Evolutionary conservation across 306 rosid species (phyloP).

Genomic region (Castanopsis chinensis): DNA sequence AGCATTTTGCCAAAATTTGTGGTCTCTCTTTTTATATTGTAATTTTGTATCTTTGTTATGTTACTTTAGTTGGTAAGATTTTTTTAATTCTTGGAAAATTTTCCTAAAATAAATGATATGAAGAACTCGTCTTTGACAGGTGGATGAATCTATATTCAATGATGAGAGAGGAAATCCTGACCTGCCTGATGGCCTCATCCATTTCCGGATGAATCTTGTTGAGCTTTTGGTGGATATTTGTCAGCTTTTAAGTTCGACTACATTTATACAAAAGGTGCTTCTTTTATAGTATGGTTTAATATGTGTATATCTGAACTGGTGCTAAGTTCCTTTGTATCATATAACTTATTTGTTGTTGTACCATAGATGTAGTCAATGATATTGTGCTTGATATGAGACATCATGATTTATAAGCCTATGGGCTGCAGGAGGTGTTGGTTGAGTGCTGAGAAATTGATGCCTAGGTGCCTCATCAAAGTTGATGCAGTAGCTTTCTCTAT

Average conservation of each 20-base stretch:
- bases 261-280: conserved; percentile 76
- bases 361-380: background rate
- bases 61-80: background rate
- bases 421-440: background rate
- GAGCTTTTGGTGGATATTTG: conserved; percentile 94
- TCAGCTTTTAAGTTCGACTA: conserved; percentile 75
- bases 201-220: conserved; percentile 79
- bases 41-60: background rate
- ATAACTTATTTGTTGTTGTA: background rate
- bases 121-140: conserved; percentile 51
- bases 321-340: background rate
- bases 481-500: no score
- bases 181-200: conserved; percentile 85
- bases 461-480: no score
- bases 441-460: background rate
- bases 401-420: no score
- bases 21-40: background rate
- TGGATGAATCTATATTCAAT: conserved; percentile 59
- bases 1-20: background rate
- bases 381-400: background rate
- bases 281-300: background rate
- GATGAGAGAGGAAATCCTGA: conserved; percentile 72
- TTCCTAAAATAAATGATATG: background rate
- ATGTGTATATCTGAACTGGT: background rate
- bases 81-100: background rate